A percentile compares a stretch with the other conserved stretches of the same genome.
These are phyloP conservation scores for Pyrenochaeta sp. DNA, from an alignment of 2,329 filamentous ascomycete genomes.

Conservation along the genomic window DNA sequence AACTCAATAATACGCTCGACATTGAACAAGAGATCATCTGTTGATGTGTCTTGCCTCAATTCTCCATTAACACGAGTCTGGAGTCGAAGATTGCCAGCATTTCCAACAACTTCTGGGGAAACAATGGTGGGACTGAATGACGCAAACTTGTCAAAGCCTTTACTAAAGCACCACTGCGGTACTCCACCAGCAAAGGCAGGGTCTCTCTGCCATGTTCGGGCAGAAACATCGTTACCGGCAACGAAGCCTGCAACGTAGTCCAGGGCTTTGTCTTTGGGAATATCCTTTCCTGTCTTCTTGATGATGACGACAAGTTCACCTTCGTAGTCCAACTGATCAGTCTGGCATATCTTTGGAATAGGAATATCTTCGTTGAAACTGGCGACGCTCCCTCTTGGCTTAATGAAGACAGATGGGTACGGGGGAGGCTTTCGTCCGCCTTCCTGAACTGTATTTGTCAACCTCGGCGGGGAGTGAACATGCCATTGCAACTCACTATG, in stretches of 20 bases:
- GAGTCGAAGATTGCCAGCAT: slow-evolving; percentile 51
- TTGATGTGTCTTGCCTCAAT: slow-evolving; percentile 49
- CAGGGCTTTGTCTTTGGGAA: slow-evolving; percentile 50
- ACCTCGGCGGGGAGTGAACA: slow-evolving; percentile 25
- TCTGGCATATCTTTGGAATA: slow-evolving; percentile 41
- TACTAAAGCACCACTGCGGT: slow-evolving; percentile 62
- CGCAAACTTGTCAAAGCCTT: slow-evolving; percentile 60
- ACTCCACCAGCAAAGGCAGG: slow-evolving; percentile 35
- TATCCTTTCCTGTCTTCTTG: slow-evolving; percentile 57
- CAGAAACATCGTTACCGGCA: slow-evolving; percentile 60
- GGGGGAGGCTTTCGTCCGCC: slow-evolving; percentile 12
- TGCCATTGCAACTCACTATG: background rate
- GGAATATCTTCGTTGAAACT: slow-evolving; percentile 2
- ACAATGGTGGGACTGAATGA: slow-evolving; percentile 59
- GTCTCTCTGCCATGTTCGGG: slow-evolving; percentile 56
- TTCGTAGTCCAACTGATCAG: slow-evolving; percentile 29
- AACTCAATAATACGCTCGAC: slow-evolving; percentile 52
- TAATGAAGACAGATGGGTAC: slow-evolving; percentile 15
- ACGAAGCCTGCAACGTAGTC: slow-evolving; percentile 60
- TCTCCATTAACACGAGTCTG: slow-evolving; percentile 54
- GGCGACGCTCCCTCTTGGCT: slow-evolving; percentile 4
- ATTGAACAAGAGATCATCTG: slow-evolving; percentile 52
- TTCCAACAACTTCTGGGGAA: slow-evolving; percentile 43
- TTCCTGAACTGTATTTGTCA: slow-evolving; percentile 25
- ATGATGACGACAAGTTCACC: slow-evolving; percentile 51